Percentiles rank a stretch among this genome's conserved stretches.
Conservation (phyloP, 208 protist genomes). For the Leptomonas pyrrhocoris region DNA sequence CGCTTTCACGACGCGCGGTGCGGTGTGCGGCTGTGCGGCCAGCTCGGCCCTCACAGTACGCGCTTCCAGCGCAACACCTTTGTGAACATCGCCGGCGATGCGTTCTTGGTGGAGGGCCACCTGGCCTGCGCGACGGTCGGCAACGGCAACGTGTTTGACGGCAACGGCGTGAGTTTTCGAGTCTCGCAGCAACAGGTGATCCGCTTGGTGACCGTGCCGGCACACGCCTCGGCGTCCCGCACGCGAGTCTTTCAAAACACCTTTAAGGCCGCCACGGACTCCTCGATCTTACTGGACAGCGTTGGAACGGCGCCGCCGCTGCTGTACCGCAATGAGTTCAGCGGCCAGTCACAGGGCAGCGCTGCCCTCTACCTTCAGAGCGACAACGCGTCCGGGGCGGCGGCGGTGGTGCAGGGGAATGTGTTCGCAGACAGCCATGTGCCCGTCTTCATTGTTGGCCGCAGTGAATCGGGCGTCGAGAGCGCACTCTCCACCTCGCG, state of each 20-base stretch:
- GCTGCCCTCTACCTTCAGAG: slow-evolving; percentile 51
- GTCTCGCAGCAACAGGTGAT: slow-evolving; percentile 31
- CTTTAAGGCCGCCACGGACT: slow-evolving; percentile 44
- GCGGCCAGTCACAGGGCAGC: slow-evolving; percentile 37
- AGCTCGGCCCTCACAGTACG: slow-evolving; percentile 46
- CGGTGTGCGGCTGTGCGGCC: slow-evolving; percentile 63
- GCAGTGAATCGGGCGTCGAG: slow-evolving; percentile 14
- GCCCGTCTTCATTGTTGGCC: slow-evolving; percentile 55
- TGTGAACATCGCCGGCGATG: slow-evolving; percentile 46
- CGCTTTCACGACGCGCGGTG: slow-evolving; percentile 42
- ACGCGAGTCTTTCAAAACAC: slow-evolving; percentile 73
- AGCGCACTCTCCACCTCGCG: slow-evolving; percentile 8
- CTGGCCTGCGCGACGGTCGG: slow-evolving; percentile 68
- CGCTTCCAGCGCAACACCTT: slow-evolving; percentile 69
- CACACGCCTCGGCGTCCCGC: not conserved
- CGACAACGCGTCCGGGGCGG: slow-evolving; percentile 16
- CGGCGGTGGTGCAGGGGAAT: slow-evolving; percentile 48
- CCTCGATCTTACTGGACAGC: slow-evolving; percentile 47
- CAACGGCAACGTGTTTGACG: slow-evolving; percentile 72
- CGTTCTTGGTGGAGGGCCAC: slow-evolving; percentile 71
- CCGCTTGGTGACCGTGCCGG: slow-evolving; percentile 13
- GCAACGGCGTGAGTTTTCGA: slow-evolving; percentile 45
- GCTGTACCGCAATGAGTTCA: slow-evolving; percentile 70
- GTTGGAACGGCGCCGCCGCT: slow-evolving; percentile 33
- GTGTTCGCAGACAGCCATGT: slow-evolving; percentile 63